Evolutionary conservation across 805 yeast species (phyloP), one percentile per base, ranked within the genome.

Genomic region (Barnettozyma wickerhamii): DNA sequence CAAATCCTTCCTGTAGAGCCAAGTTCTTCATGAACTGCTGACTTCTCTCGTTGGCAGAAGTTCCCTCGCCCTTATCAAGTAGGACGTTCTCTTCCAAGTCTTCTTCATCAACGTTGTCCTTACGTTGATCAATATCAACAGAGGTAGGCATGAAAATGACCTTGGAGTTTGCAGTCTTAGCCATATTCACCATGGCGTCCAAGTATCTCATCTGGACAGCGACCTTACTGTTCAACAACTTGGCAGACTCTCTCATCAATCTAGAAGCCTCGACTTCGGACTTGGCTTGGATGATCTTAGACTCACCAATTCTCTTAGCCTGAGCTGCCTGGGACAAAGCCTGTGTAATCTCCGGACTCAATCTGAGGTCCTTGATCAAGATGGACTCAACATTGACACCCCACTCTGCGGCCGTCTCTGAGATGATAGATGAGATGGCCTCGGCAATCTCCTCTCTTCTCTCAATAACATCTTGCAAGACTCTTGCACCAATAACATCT

Each of bases 111-210:
- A 37, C 34, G 18, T 15, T 20, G 12, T 37, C 40, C 24, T 30
- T 35, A 21, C 32, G 35, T 28, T 33, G 41, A 40, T 69, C 74
- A 44, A 67, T 58, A 13, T 67, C 68, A 35, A 56, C 59, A 34
- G 71, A 66, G 30, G 69, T 59, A 6, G 89, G 88, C 87, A 81
- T 81, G 60, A 81, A 81, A 23, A 81, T 81, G 39, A 81, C 88
- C 61, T 80, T 77, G n/a, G 84, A 64, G 43, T 74, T 72, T 2
- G 86, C 65, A 38, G 70, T 55, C 47, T 65, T 75, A 27, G 86
- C 83, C 87, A 81, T 81, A 46, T 66, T 68, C 62, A 80, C 86
- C 79, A 81, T 77, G n/a, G 88, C 88, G 52, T 81, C 89, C 61
- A 81, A 69, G 56, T 81, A 81, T 60, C 89, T 67, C 58, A 81